Percentiles rank a stretch among this genome's conserved stretches.
These are phyloP conservation scores for Hyaloscypha hepaticicola DNA, from an alignment of 495 filamentous ascomycete genomes.

Conservation along the genomic window DNA sequence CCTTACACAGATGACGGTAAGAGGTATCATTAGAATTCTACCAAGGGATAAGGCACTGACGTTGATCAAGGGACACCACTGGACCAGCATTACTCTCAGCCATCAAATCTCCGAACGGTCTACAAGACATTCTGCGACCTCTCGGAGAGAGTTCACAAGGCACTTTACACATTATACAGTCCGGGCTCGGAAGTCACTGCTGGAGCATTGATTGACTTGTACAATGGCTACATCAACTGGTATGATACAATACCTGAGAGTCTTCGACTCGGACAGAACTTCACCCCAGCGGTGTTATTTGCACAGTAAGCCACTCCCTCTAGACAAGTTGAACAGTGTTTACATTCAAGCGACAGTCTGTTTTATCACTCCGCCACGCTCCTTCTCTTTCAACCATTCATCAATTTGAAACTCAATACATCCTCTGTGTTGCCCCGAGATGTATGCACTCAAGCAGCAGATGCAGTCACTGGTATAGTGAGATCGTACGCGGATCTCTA, in stretches of 20 bases:
- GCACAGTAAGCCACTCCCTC: conserved; percentile 51
- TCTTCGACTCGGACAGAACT: conserved; percentile 52
- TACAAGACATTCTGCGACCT: not conserved
- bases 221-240: conserved; percentile 48
- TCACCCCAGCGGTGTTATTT: conserved; percentile 56
- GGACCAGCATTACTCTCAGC: too few species aligned
- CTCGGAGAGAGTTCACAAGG: conserved; percentile 62
- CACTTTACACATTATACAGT: conserved; percentile 58
- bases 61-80: too few species aligned
- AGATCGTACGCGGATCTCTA: conserved; percentile 55
- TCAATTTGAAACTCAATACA: conserved; percentile 49
- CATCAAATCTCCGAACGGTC: too few species aligned
- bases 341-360: conserved; percentile 43
- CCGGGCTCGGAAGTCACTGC: conserved; percentile 56
- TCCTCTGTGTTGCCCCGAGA: conserved; percentile 55
- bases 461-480: conserved; percentile 54
- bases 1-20: too few species aligned
- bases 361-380: conserved; percentile 61
- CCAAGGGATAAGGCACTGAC: too few species aligned
- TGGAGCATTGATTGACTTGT: conserved; percentile 53
- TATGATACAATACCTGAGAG: conserved; percentile 55
- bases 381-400: conserved; percentile 61
- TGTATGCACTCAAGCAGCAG: conserved; percentile 56
- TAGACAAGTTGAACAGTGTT: not conserved
- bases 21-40: too few species aligned